A percentile compares a stretch with the other conserved stretches of the same genome.
Conservation (phyloP, 345 rosid genomes). For the Kernera saxatilis region DNA sequence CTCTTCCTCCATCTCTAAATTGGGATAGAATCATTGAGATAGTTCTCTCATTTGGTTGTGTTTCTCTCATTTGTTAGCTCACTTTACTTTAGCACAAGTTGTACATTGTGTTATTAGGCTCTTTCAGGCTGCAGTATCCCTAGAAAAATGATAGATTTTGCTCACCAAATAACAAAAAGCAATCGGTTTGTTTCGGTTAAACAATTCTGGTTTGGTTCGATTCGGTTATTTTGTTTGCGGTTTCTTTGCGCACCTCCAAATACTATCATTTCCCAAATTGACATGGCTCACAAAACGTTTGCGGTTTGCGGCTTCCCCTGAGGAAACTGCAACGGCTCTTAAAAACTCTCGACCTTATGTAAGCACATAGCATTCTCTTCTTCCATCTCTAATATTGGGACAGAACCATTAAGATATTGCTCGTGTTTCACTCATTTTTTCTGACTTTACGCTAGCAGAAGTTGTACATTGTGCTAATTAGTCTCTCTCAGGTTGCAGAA, state of each 20-base stretch:
- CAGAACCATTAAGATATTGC: background rate
- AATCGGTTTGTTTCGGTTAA: no score
- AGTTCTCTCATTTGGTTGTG: background rate
- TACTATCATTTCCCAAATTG: no score
- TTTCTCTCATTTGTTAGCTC: background rate
- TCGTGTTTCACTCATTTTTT: background rate
- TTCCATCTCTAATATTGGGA: background rate
- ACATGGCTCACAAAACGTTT: no score
- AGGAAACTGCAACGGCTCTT: no score
- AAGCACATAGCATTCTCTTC: constrained; percentile 16
- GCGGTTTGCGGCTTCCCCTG: no score
- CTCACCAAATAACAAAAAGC: no score
- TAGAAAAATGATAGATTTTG: background rate
- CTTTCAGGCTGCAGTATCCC: background rate
- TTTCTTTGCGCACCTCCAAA: no score
- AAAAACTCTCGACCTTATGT: no score
- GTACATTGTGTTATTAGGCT: background rate
- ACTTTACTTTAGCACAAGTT: background rate
- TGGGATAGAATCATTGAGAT: background rate
- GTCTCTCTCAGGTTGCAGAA: background rate
- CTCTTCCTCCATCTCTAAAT: background rate
- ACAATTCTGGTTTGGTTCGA: no score
- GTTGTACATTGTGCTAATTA: constrained; percentile 1
- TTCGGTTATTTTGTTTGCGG: no score
- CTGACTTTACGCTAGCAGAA: background rate